Conservation (phyloP, 176 grass and related monocot genomes). For the Oryza officinalis region DNA sequence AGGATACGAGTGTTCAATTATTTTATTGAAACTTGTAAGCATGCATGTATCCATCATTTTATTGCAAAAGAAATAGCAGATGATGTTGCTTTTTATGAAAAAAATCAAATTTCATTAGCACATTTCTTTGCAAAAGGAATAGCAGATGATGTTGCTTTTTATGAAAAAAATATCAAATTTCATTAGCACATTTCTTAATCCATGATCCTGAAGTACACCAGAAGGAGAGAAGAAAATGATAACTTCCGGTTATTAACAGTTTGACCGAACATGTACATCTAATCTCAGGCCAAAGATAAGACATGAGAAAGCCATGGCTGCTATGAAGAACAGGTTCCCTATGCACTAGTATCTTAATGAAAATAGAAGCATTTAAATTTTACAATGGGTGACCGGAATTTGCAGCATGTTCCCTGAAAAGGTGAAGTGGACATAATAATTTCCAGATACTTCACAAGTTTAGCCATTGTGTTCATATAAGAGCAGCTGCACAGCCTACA, state of each 20-base stretch:
- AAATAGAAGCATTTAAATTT: neutral
- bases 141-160: neutral
- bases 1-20: neutral
- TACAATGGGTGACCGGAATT: neutral
- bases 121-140: conserved; percentile 7
- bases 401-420: neutral
- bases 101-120: neutral
- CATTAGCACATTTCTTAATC: neutral
- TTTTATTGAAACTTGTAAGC: neutral
- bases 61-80: conserved; percentile 10
- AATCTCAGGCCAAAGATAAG: neutral
- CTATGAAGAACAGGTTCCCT: neutral
- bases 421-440: neutral
- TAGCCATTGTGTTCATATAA: neutral
- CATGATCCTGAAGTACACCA: neutral
- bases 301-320: neutral
- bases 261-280: conserved; percentile 1
- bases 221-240: neutral
- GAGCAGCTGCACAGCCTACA: neutral
- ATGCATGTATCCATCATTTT: neutral
- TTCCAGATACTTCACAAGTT: neutral
- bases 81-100: neutral
- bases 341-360: conserved; percentile 8
- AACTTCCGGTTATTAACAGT: neutral
- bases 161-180: neutral